Conservation (phyloP, 805 yeast genomes). For the Debaryomyces prosopidis region DNA sequence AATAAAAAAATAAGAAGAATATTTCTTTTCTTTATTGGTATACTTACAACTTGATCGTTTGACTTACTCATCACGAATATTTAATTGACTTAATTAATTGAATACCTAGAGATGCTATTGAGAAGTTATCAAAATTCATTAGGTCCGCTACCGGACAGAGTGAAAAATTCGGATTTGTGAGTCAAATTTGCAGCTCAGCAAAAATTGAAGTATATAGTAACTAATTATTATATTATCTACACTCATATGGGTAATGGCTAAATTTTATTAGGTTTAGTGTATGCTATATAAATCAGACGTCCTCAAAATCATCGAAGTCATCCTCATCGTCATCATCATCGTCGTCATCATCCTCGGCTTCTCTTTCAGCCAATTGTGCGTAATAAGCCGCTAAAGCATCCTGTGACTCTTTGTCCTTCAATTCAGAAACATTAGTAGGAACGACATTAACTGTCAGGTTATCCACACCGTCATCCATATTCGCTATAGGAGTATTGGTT, state of each 20-base stretch:
- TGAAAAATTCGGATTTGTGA: neutral
- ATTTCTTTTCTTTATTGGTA: neutral
- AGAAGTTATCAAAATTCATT: neutral
- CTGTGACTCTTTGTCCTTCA: slow-evolving; percentile 66
- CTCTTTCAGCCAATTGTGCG: slow-evolving; percentile 71
- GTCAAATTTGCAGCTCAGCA: neutral
- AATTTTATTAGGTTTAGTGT: neutral
- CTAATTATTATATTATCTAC: neutral
- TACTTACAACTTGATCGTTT: neutral
- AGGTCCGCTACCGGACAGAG: neutral
- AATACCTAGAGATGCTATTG: neutral
- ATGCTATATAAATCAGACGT: slow-evolving; percentile 8
- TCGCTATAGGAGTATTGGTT: slow-evolving; percentile 5
- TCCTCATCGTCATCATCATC: slow-evolving; percentile 39
- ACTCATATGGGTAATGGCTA: neutral
- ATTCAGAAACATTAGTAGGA: slow-evolving; percentile 29
- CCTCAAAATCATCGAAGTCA: slow-evolving; percentile 35
- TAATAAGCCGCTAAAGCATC: slow-evolving; percentile 69
- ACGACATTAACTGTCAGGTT: slow-evolving; percentile 13
- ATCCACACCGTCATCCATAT: slow-evolving; percentile 12
- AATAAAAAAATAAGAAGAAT: neutral
- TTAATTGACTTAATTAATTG: neutral
- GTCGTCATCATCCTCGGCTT: slow-evolving; percentile 62
- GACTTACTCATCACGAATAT: neutral
- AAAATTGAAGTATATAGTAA: too few relatives aligned